Evolutionary conservation across 2,329 filamentous ascomycete genomes (phyloP).

Genomic region (Exophiala xenobiotica): DNA sequence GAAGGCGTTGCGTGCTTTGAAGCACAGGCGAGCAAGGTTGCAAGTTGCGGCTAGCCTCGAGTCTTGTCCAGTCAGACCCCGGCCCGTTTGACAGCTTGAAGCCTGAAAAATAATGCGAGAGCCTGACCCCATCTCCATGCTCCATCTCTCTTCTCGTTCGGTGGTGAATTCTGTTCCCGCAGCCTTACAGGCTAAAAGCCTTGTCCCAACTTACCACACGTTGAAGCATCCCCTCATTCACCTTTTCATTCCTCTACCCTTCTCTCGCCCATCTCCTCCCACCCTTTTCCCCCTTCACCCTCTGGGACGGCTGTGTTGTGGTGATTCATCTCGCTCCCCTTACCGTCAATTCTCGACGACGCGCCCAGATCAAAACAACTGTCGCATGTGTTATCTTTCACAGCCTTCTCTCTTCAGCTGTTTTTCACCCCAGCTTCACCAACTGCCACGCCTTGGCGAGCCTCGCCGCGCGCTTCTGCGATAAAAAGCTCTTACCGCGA

Average conservation of each 20-base stretch:
- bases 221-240: slow-evolving; percentile 12
- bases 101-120: slow-evolving; percentile 3
- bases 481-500: background rate
- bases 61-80: background rate
- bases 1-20: slow-evolving; percentile 1
- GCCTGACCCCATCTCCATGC: background rate
- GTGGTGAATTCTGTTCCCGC: slow-evolving; percentile 5
- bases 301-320: background rate
- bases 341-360: background rate
- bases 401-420: background rate
- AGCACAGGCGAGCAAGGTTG: background rate
- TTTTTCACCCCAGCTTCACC: background rate
- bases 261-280: slow-evolving; percentile 7
- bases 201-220: slow-evolving; percentile 13
- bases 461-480: background rate
- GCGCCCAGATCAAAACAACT: background rate
- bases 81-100: slow-evolving; percentile 2
- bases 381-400: background rate
- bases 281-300: slow-evolving; percentile 6
- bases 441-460: background rate
- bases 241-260: slow-evolving; percentile 6
- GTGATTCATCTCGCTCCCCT: background rate
- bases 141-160: background rate
- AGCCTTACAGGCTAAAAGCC: slow-evolving; percentile 30
- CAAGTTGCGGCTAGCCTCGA: background rate